A percentile compares a stretch with the other conserved stretches of the same genome.
These are phyloP conservation scores for Pogostemon cablin DNA, from an alignment of 257 asterid genomes.

Conservation along the genomic window DNA sequence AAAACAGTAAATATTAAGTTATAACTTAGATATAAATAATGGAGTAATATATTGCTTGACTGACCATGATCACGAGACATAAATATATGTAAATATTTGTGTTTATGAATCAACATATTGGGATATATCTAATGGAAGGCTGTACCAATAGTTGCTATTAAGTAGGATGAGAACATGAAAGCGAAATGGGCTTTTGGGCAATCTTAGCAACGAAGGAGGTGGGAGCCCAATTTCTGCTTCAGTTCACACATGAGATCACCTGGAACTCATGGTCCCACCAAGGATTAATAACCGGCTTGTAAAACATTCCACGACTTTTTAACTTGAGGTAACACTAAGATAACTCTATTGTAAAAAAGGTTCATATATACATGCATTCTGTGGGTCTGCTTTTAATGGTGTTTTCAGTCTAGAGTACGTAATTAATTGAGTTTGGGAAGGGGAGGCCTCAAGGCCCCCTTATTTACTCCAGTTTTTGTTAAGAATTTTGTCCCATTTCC, in stretches of 20 bases:
- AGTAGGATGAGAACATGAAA: slow-evolving; percentile 23
- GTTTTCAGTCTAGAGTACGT: slow-evolving; percentile 21
- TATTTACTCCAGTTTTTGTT: slow-evolving; percentile 32
- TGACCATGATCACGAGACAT: too few relatives aligned
- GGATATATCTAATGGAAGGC: background rate
- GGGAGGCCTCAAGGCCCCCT: slow-evolving; percentile 23
- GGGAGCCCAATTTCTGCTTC: slow-evolving; percentile 25
- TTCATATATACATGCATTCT: slow-evolving; percentile 21
- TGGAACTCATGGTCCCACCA: slow-evolving; percentile 35
- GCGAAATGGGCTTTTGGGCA: slow-evolving; percentile 26
- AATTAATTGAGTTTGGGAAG: slow-evolving; percentile 31
- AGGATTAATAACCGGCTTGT: slow-evolving; percentile 16
- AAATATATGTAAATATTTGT: background rate
- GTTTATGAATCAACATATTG: background rate
- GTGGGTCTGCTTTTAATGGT: slow-evolving; percentile 40
- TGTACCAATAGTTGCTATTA: background rate
- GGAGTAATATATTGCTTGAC: too few relatives aligned
- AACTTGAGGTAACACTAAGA: slow-evolving; percentile 28
- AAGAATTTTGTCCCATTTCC: slow-evolving; percentile 36
- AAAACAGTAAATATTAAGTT: too few relatives aligned
- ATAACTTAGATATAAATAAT: too few relatives aligned
- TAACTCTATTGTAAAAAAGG: slow-evolving; percentile 6
- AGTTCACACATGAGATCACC: slow-evolving; percentile 20
- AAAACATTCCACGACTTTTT: slow-evolving; percentile 12
- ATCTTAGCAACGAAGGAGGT: slow-evolving; percentile 38